A percentile compares a stretch with the other conserved stretches of the same genome.
These are phyloP conservation scores for Trichoderma sp. DNA, from an alignment of 2,329 filamentous ascomycete species.

Conservation along the genomic window DNA sequence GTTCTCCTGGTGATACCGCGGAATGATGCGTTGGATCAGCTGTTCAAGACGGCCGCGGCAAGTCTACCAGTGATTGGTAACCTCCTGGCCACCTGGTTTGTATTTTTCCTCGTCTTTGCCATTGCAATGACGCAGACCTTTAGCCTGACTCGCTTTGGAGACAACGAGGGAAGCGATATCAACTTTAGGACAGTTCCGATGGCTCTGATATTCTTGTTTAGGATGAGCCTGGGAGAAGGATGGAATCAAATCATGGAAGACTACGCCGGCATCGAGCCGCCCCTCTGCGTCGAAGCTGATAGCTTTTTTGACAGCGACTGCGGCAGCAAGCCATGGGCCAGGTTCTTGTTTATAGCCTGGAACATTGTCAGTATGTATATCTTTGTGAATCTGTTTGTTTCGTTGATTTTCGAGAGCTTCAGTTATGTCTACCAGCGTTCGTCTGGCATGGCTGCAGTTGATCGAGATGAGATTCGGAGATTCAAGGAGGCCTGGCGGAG, in stretches of 20 bases:
- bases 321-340: slow-evolving; percentile 84
- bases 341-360: slow-evolving; percentile 89
- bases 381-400: slow-evolving; percentile 97
- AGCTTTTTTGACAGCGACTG: slow-evolving; percentile 88
- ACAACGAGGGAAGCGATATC: slow-evolving; percentile 68
- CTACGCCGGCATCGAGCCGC: slow-evolving; percentile 74
- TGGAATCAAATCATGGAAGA: slow-evolving; percentile 99
- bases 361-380: slow-evolving; percentile 99
- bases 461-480: slow-evolving; percentile 86
- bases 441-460: slow-evolving; percentile 85
- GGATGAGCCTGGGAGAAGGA: slow-evolving; percentile 88
- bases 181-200: slow-evolving; percentile 95
- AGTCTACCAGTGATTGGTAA: slow-evolving; percentile 89
- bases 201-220: slow-evolving; percentile 87
- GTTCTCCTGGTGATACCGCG: slow-evolving; percentile 87
- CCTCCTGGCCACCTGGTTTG: slow-evolving; percentile 92
- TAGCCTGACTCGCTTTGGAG: slow-evolving; percentile 84
- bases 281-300: slow-evolving; percentile 69
- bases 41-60: slow-evolving; percentile 97
- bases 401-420: slow-evolving; percentile 98
- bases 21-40: slow-evolving; percentile 94
- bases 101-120: slow-evolving; percentile 92
- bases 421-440: slow-evolving; percentile 98
- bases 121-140: slow-evolving; percentile 96
- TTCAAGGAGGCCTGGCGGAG: slow-evolving; percentile 99